Percentiles rank a stretch among this genome's conserved stretches.
These are phyloP conservation scores for Ceratobasidium papillatum DNA, from an alignment of 1,284 basidiomycete genomes.

Conservation along the genomic window DNA sequence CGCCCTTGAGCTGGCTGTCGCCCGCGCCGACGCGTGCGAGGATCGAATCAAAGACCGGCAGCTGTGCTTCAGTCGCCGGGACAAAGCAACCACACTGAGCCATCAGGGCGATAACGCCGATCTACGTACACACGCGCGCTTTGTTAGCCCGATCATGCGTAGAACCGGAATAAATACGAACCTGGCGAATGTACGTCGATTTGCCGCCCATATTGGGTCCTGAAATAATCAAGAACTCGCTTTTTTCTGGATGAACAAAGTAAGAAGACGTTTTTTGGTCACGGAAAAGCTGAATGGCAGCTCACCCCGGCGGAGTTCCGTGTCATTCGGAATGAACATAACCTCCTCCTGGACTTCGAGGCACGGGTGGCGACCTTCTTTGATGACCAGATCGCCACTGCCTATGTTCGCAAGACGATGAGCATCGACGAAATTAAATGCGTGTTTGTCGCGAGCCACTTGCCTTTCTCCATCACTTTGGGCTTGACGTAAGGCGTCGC, in stretches of 20 bases:
- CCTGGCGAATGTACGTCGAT: slow-evolving; percentile 90
- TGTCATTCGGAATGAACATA: slow-evolving; percentile 94
- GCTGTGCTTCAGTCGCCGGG: slow-evolving; percentile 82
- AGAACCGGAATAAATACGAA: slow-evolving; percentile 45
- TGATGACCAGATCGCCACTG: slow-evolving; percentile 78
- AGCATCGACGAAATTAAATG: slow-evolving; percentile 30
- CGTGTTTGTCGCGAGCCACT: slow-evolving; percentile 43
- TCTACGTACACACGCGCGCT: slow-evolving; percentile 56
- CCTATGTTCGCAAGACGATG: slow-evolving; percentile 56
- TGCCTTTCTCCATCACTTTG: slow-evolving; percentile 73
- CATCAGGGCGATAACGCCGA: slow-evolving; percentile 94
- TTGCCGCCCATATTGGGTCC: slow-evolving; percentile 98
- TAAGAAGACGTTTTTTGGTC: too few relatives aligned
- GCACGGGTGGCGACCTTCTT: slow-evolving; percentile 92
- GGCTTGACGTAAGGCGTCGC: slow-evolving; percentile 91
- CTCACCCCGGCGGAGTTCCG: slow-evolving; percentile 84
- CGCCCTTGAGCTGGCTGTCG: slow-evolving; percentile 96
- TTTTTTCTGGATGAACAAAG: slow-evolving; percentile 59
- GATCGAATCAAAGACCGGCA: slow-evolving; percentile 97
- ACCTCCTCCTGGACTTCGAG: slow-evolving; percentile 97
- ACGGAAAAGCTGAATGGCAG: slow-evolving; percentile 47
- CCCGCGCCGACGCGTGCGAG: slow-evolving; percentile 97
- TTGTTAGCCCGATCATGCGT: slow-evolving; percentile 18
- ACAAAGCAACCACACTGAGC: slow-evolving; percentile 96
- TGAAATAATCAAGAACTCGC: slow-evolving; percentile 90